Base-by-base conservation (phyloP, 768 basidiomycete genomes). In the Suillus occidentalis region DNA sequence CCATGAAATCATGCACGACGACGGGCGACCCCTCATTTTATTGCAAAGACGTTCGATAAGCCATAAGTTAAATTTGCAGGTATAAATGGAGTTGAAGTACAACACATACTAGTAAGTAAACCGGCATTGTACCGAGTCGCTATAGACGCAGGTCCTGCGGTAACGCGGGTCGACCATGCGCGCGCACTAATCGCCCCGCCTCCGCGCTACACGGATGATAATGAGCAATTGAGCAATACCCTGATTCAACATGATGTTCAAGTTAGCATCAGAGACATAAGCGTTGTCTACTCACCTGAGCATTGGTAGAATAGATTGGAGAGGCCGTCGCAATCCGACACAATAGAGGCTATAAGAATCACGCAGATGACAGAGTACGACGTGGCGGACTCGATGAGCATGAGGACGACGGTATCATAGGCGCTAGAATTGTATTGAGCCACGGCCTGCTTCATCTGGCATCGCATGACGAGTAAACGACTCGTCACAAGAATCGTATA, bases 371-470 rank as follows among this genome's bases (percentile, higher is more conserved):
- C 55, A 1, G 74, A 59, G 60, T 78, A 79, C 13, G 75, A 58
- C 1, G 72, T 67, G 4, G 79, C 77, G 20, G 76, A 77, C 61
- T 82, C 79, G 65, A 81, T 65, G 25, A 80, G 60, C 73, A 81
- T 79, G 25, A 71, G 64, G 1, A 68, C 59, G 0, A 77, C 70
- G 6, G 63, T 67, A 20, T 73, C 67, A 62, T 78, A 78, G 20
- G 65, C 50, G 20, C 20, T 50, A 4, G 66, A 61, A 53, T 55
- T 34, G n/a, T 69, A 42, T 20, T 20, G 25, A 9, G 10, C 25
- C 25, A 59, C 25, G 18, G 28, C 28, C 28, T 28, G 28, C 28
- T 28, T 37, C 43, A 73, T 68, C 28, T 60, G 67, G 14, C 34
- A 45, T 31, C 76, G 73, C 34, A 70, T 34, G 20, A 61, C 12